phyloP scores from a whole-genome alignment of 1,284 basidiomycete species.

The Irpex lacteus region DNA sequence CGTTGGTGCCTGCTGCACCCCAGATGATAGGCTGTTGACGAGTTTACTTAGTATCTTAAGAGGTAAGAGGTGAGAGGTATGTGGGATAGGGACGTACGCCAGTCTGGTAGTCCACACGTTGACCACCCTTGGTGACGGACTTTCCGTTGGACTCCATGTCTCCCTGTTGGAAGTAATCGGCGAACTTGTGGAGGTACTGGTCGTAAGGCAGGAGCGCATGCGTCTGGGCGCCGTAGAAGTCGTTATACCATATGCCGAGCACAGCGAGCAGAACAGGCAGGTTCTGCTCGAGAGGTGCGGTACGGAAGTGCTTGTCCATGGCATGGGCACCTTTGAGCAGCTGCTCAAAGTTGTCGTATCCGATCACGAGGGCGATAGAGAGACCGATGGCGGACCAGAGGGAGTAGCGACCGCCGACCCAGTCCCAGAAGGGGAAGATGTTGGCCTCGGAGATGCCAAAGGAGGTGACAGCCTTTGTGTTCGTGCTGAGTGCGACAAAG shows the following conservation, averaged over 20 bases:
- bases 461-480: constrained; percentile 90
- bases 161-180: constrained; percentile 99
- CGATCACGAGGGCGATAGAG: constrained; percentile 90
- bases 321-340: constrained; percentile 92
- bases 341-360: constrained; percentile 92
- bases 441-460: constrained; percentile 93
- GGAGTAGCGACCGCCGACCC: constrained; percentile 98
- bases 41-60: background rate
- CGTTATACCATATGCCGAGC: constrained; percentile 98
- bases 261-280: constrained; percentile 90
- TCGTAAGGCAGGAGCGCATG: constrained; percentile 96
- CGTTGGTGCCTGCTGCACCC: constrained; percentile 98
- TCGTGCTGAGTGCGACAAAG: constrained; percentile 97
- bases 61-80: background rate
- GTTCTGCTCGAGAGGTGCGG: constrained; percentile 87
- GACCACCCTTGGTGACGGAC: constrained; percentile 90
- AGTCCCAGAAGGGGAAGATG: constrained; percentile 99
- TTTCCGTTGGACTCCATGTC: constrained; percentile 99
- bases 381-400: constrained; percentile 98
- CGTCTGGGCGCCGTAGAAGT: constrained; percentile 96
- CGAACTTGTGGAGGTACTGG: constrained; percentile 98
- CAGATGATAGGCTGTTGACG: constrained; percentile 86
- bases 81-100: constrained; percentile 60
- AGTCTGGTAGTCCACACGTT: constrained; percentile 94
- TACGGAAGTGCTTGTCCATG: constrained; percentile 97